Evolutionary conservation across 2,329 filamentous ascomycete genomes (phyloP).

Genomic region (Ceratocystis papillata): DNA sequence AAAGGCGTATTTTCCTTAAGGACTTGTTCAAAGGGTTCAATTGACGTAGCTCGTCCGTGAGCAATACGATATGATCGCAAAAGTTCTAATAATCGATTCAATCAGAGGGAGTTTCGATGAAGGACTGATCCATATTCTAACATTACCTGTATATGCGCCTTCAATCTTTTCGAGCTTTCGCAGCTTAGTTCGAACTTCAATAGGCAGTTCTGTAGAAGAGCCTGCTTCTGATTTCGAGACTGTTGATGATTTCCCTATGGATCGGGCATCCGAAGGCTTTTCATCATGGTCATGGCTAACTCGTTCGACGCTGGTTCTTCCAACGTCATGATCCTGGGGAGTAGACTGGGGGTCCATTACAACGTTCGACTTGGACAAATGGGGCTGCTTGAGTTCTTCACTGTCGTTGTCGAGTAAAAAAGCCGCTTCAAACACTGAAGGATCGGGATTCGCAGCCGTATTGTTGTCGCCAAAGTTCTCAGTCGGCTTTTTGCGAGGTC

Average conservation of each 20-base stretch:
- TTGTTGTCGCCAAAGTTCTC: conserved; percentile 33
- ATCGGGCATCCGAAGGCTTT: neutral
- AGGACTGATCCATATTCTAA: neutral
- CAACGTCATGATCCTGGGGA: neutral
- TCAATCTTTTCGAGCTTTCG: conserved; percentile 86
- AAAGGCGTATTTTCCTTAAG: conserved; percentile 87
- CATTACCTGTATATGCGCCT: conserved; percentile 67
- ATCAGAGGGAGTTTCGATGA: neutral
- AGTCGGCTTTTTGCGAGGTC: conserved; percentile 29
- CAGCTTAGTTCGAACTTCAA: conserved; percentile 64
- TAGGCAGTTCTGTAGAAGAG: conserved; percentile 47
- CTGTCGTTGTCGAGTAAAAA: conserved; percentile 68
- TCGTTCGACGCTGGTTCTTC: neutral
- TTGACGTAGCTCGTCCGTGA: conserved; percentile 72
- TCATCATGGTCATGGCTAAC: neutral
- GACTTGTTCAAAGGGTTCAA: conserved; percentile 86
- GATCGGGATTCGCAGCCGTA: conserved; percentile 53
- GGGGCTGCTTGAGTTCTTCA: conserved; percentile 47
- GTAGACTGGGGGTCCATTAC: neutral
- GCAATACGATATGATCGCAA: conserved; percentile 85
- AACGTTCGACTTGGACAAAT: conserved; percentile 24
- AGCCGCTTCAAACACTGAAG: conserved; percentile 74
- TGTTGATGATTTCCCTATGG: neutral
- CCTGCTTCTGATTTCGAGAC: conserved; percentile 20
- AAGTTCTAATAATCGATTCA: conserved; percentile 48